Percentiles rank a stretch among this genome's conserved stretches.
Evolutionary conservation across 179 eudicot species (phyloP).

Genomic region (Heliamphora ciliata): DNA sequence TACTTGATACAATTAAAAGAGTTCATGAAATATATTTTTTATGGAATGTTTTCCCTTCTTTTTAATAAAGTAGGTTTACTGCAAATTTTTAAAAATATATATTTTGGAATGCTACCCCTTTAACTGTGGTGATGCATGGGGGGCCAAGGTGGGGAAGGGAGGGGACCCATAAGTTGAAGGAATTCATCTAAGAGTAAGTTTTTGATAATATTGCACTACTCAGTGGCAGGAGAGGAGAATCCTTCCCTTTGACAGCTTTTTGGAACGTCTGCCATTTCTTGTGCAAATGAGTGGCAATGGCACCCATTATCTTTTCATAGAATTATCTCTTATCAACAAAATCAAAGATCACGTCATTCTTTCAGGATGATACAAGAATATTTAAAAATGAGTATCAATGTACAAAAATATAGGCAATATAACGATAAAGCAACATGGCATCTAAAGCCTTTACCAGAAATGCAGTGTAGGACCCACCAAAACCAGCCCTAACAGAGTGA

Average conservation of each 20-base stretch:
- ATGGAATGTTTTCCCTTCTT: no score
- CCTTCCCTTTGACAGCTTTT: not conserved
- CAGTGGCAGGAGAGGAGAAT: not conserved
- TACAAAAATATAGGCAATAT: not conserved
- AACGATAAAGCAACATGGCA: not conserved
- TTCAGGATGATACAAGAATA: not conserved
- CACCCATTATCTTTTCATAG: not conserved
- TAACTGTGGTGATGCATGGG: not conserved
- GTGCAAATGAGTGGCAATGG: no score
- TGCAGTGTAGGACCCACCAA: conserved; percentile 92
- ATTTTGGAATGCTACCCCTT: no score
- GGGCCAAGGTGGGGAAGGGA: not conserved
- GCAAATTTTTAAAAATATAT: no score
- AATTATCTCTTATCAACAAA: not conserved
- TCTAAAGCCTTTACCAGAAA: conserved; percentile 54
- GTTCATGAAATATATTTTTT: no score
- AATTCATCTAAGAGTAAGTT: not conserved
- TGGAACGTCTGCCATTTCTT: no score
- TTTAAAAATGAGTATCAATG: not conserved
- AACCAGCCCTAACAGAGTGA: conserved; percentile 68
- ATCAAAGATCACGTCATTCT: not conserved
- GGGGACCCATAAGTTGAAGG: not conserved
- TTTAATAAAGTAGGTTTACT: no score
- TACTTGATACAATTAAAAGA: no score
- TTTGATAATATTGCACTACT: not conserved